A percentile compares a stretch with the other conserved stretches of the same genome.
Evolutionary conservation across 208 protist species (phyloP).

Genomic region (Acanthamoeba pearcei): DNA sequence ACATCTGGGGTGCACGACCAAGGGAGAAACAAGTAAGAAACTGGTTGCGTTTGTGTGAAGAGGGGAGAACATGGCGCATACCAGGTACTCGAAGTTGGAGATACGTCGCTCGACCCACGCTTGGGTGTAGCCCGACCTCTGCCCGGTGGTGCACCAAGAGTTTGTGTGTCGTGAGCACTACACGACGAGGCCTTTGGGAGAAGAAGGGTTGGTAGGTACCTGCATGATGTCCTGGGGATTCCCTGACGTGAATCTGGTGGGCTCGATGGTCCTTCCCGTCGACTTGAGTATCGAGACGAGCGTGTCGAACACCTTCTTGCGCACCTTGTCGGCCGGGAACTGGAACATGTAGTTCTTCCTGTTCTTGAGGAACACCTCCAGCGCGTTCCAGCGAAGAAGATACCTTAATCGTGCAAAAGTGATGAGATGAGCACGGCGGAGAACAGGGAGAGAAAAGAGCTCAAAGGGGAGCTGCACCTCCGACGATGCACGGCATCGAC

Average conservation of each 20-base stretch:
- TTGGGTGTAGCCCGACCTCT: conserved; percentile 89
- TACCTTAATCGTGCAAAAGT: conserved; percentile 85
- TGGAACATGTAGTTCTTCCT: conserved; percentile 92
- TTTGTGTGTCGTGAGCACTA: background rate
- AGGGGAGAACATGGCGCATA: conserved; percentile 81
- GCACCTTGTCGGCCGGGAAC: conserved; percentile 83
- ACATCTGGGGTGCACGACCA: conserved; percentile 93
- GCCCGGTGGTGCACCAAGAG: conserved; percentile 78
- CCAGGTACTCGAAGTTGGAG: conserved; percentile 98
- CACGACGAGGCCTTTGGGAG: too few species aligned
- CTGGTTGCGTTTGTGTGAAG: conserved; percentile 86
- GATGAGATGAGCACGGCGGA: background rate
- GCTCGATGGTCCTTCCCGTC: conserved; percentile 86
- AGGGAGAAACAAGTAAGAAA: conserved; percentile 86
- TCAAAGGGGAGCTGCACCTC: background rate
- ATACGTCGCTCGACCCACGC: conserved; percentile 94
- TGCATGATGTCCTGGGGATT: conserved; percentile 94
- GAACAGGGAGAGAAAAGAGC: background rate
- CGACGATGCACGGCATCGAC: conserved; percentile 41
- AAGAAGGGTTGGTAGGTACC: conserved; percentile 86
- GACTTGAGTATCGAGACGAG: conserved; percentile 59
- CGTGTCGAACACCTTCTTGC: conserved; percentile 76
- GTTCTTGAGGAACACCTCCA: conserved; percentile 94
- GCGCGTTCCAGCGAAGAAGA: conserved; percentile 92
- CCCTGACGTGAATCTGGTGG: conserved; percentile 79